A percentile compares a stretch with the other conserved stretches of the same genome.
Evolutionary conservation across 2,329 filamentous ascomycete genomes (phyloP).

Genomic region (Ascomycota sp.): DNA sequence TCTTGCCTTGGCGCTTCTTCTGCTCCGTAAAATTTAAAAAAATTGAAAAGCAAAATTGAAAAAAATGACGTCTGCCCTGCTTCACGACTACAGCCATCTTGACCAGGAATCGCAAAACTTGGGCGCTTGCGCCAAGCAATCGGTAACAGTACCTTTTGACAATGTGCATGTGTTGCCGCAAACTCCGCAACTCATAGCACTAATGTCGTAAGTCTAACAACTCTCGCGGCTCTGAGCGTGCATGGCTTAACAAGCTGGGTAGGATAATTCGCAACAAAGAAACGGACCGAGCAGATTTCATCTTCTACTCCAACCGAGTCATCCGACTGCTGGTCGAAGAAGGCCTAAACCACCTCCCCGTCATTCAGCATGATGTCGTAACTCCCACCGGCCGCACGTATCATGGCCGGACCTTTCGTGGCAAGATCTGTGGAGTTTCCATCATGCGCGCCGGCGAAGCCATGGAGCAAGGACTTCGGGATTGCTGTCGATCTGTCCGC

Average conservation of each 20-base stretch:
- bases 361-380: constrained; percentile 71
- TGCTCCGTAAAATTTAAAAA: no score
- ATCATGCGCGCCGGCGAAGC: constrained; percentile 97
- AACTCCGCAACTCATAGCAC: constrained; percentile 88
- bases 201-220: constrained; percentile 69
- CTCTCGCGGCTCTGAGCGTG: no score
- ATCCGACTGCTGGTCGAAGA: constrained; percentile 93
- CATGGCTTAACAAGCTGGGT: constrained; percentile 1
- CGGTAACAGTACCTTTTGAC: constrained; percentile 57
- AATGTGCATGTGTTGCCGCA: constrained; percentile 84
- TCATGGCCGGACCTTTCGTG: constrained; percentile 82
- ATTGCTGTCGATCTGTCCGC: constrained; percentile 92
- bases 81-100: neutral
- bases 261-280: constrained; percentile 91
- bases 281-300: constrained; percentile 86
- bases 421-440: constrained; percentile 94
- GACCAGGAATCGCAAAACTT: constrained; percentile 51
- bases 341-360: constrained; percentile 87
- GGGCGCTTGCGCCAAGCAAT: constrained; percentile 77
- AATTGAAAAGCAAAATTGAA: neutral
- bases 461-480: constrained; percentile 91
- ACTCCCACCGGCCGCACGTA: constrained; percentile 82
- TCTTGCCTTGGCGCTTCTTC: no score
- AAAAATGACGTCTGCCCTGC: neutral
- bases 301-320: constrained; percentile 97